These are phyloP conservation scores for Sedum album DNA, from an alignment of 164 flowering plant species.

Conservation along the genomic window DNA sequence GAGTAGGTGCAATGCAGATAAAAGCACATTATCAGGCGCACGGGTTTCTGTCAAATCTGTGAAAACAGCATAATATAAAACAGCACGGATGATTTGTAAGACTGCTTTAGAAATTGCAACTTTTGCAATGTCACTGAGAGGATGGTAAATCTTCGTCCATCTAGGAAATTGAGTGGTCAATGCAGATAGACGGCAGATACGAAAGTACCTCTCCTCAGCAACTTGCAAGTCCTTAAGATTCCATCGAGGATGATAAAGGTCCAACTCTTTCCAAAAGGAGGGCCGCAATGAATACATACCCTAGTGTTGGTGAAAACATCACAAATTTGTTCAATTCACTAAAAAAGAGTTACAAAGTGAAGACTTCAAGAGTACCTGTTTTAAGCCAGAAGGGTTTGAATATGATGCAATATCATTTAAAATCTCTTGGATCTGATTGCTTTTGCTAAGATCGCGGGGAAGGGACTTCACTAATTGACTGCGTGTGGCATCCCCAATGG, in stretches of 20 bases:
- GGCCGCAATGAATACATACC: conserved; percentile 79
- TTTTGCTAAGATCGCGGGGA: conserved; percentile 75
- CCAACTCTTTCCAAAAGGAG: conserved; percentile 78
- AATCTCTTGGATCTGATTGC: conserved; percentile 49
- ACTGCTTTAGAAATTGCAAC: conserved; percentile 59
- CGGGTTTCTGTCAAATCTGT: conserved; percentile 46
- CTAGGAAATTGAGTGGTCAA: conserved; percentile 67
- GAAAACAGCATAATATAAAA: conserved; percentile 62
- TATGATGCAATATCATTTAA: conserved; percentile 67
- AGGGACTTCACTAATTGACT: conserved; percentile 83
- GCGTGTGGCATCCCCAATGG: conserved; percentile 83
- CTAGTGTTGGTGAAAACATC: conserved; percentile 26
- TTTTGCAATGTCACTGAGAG: conserved; percentile 55
- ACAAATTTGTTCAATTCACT: background rate
- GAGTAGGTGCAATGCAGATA: conserved; percentile 78
- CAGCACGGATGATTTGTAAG: conserved; percentile 63
- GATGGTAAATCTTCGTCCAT: conserved; percentile 75
- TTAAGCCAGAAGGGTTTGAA: conserved; percentile 81
- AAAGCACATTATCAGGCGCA: conserved; percentile 77
- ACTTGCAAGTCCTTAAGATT: conserved; percentile 77
- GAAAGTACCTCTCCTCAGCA: conserved; percentile 88
- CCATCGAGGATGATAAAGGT: conserved; percentile 93
- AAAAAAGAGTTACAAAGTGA: background rate
- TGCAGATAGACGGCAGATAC: conserved; percentile 70
- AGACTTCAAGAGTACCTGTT: conserved; percentile 52